phyloP scores from a whole-genome alignment of 768 basidiomycete genomes.

The Termitomyces eurrhizus region DNA sequence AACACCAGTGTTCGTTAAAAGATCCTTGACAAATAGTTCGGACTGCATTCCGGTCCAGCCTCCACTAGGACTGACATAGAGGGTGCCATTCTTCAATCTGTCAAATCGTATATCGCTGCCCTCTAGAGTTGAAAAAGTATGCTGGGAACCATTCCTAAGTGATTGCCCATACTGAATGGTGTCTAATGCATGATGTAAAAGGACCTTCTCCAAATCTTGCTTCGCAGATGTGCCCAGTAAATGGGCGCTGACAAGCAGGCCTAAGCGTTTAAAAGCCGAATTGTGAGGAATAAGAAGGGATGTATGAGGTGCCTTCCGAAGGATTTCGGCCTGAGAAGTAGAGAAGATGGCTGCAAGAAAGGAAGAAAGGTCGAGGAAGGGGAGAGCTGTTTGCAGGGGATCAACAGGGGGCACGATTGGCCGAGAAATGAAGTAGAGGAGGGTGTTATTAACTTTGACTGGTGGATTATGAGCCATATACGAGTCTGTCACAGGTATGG shows the following conservation, averaged over 20 bases:
- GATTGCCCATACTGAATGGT: conserved; percentile 68
- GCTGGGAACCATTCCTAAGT: conserved; percentile 60
- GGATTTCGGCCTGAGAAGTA: conserved; percentile 69
- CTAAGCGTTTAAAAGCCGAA: conserved; percentile 82
- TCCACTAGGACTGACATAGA: conserved; percentile 62
- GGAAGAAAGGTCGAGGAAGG: conserved; percentile 79
- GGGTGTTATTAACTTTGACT: conserved; percentile 73
- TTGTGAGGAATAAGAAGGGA: conserved; percentile 89
- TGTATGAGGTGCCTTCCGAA: conserved; percentile 62
- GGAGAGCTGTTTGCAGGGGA: conserved; percentile 75
- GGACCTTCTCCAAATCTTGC: conserved; percentile 74
- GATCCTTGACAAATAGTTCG: conserved; percentile 53
- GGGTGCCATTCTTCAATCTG: conserved; percentile 45
- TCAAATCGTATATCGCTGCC: conserved; percentile 78
- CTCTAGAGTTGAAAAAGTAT: conserved; percentile 78
- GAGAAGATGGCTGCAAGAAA: conserved; percentile 92
- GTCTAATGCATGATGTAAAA: conserved; percentile 83
- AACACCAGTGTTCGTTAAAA: conserved; percentile 85
- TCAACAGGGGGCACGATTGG: conserved; percentile 82
- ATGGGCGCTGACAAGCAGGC: conserved; percentile 80
- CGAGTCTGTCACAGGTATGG: conserved; percentile 2
- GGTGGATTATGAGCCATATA: conserved; percentile 9
- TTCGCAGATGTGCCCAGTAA: conserved; percentile 77
- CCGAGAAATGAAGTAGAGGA: conserved; percentile 88
- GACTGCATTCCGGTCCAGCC: conserved; percentile 75